Evolutionary conservation across 495 filamentous ascomycete genomes (phyloP).

Genomic region (Cryomyces minteri): DNA sequence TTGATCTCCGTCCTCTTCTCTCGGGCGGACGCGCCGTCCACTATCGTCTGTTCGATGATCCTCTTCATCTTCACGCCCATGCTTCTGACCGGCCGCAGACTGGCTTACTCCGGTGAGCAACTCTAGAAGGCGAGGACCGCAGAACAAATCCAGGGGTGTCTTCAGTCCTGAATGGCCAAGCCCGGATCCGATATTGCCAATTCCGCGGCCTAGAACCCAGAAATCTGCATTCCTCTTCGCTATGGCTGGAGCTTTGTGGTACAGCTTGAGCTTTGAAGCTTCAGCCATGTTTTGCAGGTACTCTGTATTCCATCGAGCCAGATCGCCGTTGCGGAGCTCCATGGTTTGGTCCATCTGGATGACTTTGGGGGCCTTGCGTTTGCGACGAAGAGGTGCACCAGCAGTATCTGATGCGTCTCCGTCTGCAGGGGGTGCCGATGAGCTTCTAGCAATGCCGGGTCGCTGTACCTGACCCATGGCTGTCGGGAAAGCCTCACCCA

Average conservation of each 20-base stretch:
- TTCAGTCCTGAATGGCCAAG: slow-evolving; percentile 20
- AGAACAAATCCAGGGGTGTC: slow-evolving; percentile 33
- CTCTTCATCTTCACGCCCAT: slow-evolving; percentile 18
- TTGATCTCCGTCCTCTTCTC: slow-evolving; percentile 15
- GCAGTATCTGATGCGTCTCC: slow-evolving; percentile 4
- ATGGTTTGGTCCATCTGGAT: slow-evolving; percentile 12
- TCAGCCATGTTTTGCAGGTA: slow-evolving; percentile 20
- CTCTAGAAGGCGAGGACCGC: slow-evolving; percentile 32
- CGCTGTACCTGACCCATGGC: background rate
- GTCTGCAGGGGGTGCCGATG: background rate
- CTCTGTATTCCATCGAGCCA: slow-evolving; percentile 17
- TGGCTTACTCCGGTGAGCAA: slow-evolving; percentile 21
- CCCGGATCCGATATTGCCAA: slow-evolving; percentile 34
- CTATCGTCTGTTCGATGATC: slow-evolving; percentile 20
- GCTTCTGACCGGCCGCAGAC: slow-evolving; percentile 20
- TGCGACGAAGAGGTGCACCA: slow-evolving; percentile 5
- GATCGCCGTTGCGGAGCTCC: slow-evolving; percentile 18
- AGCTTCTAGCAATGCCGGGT: background rate
- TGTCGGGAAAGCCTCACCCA: background rate
- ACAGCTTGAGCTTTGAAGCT: slow-evolving; percentile 6
- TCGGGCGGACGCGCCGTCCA: slow-evolving; percentile 25
- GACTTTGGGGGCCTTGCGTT: slow-evolving; percentile 3
- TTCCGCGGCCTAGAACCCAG: slow-evolving; percentile 16
- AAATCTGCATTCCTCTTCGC: slow-evolving; percentile 22
- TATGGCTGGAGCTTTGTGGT: slow-evolving; percentile 4